These are phyloP conservation scores for Trichophyton equinum DNA, from an alignment of 2,329 filamentous ascomycete genomes.

Conservation along the genomic window DNA sequence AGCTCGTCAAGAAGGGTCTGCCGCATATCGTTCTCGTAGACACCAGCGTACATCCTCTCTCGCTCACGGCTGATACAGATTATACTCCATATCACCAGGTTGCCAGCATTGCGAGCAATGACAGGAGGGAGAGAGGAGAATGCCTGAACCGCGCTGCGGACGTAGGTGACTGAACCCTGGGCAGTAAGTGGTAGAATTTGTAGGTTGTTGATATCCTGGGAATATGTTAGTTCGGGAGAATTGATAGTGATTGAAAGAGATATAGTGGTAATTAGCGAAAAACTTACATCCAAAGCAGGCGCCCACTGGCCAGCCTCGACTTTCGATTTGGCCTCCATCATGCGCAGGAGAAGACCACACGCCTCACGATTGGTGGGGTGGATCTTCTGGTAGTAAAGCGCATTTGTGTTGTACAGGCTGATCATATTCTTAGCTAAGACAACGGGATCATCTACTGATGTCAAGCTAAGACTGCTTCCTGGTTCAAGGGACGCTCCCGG, in stretches of 20 bases:
- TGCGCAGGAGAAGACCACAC: conserved; percentile 46
- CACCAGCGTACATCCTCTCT: conserved; percentile 54
- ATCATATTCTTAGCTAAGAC: conserved; percentile 52
- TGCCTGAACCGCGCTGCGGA: conserved; percentile 66
- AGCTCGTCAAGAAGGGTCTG: conserved; percentile 52
- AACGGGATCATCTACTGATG: conserved; percentile 54
- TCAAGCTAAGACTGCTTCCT: conserved; percentile 45
- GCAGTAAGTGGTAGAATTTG: conserved; percentile 70
- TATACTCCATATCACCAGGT: conserved; percentile 88
- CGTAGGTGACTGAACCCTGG: conserved; percentile 59
- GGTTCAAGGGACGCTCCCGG: conserved; percentile 33
- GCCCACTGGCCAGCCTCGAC: conserved; percentile 49
- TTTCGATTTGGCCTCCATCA: conserved; percentile 48
- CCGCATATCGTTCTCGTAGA: conserved; percentile 49
- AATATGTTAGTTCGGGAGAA: not conserved
- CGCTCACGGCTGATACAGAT: conserved; percentile 70
- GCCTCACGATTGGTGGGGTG: conserved; percentile 45
- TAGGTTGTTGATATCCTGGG: conserved; percentile 57
- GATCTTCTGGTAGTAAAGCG: conserved; percentile 49
- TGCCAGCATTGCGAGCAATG: conserved; percentile 78
- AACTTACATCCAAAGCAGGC: conserved; percentile 50
- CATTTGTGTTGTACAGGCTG: conserved; percentile 48
- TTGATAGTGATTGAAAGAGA: not conserved
- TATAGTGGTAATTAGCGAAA: not conserved
- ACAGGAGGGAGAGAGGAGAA: conserved; percentile 69